phyloP scores from a whole-genome alignment of 2,329 filamentous ascomycete genomes.

The Malbranchea cinnamomea region DNA sequence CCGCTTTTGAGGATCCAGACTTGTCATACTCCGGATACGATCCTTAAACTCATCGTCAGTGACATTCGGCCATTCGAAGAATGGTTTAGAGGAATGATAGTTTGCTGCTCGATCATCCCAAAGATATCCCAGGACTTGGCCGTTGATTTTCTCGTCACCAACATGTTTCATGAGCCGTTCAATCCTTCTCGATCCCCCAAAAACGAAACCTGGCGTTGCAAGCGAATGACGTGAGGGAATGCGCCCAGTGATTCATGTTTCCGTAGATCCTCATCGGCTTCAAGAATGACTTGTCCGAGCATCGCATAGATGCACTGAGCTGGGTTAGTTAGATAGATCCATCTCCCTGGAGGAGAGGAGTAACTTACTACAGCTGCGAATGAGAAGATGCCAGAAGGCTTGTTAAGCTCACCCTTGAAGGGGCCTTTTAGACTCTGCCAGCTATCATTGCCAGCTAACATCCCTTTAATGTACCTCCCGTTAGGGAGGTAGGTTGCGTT shows the following conservation, averaged over 20 bases:
- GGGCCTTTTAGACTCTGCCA: constrained; percentile 22
- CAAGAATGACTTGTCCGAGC: constrained; percentile 28
- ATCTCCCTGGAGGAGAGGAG: constrained; percentile 1
- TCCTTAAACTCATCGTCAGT: constrained; percentile 16
- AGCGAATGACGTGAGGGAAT: constrained; percentile 20
- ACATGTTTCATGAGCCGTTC: constrained; percentile 23
- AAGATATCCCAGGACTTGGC: constrained; percentile 18
- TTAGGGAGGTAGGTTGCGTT: constrained; percentile 22
- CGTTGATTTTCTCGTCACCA: constrained; percentile 18
- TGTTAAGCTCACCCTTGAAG: constrained; percentile 14
- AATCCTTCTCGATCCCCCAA: constrained; percentile 30
- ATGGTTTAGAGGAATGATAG: constrained; percentile 19
- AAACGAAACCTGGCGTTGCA: constrained; percentile 33
- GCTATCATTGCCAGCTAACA: constrained; percentile 18
- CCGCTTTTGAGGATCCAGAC: constrained; percentile 17
- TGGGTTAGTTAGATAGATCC: constrained; percentile 5
- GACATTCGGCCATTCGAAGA: constrained; percentile 18
- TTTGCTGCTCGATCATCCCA: constrained; percentile 19
- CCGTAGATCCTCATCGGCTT: constrained; percentile 20
- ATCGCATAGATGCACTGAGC: constrained; percentile 32
- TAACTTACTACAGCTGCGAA: constrained; percentile 17
- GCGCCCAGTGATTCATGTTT: constrained; percentile 23
- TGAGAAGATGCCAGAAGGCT: constrained; percentile 21
- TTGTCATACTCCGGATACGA: constrained; percentile 15
- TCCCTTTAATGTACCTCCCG: constrained; percentile 15